phyloP scores from a whole-genome alignment of 1,284 basidiomycete species.

The Sporisorium graminicola region DNA sequence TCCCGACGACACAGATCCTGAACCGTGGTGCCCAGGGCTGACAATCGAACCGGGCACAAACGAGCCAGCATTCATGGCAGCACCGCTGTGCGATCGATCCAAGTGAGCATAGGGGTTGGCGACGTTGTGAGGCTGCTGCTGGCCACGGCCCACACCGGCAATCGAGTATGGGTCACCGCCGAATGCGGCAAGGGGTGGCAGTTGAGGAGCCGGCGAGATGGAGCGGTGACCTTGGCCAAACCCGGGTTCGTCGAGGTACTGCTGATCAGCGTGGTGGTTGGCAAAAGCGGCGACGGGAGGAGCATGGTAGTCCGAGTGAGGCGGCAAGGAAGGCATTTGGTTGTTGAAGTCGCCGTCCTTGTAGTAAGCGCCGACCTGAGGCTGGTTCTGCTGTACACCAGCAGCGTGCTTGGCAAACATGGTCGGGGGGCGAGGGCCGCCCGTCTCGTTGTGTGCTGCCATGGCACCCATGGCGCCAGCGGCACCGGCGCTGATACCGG shows the following conservation, averaged over 20 bases:
- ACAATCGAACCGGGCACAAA: slow-evolving; percentile 20
- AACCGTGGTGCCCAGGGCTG: slow-evolving; percentile 16
- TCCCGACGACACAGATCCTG: slow-evolving; percentile 25
- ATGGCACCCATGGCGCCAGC: slow-evolving; percentile 42
- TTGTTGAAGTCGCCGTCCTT: slow-evolving; percentile 37
- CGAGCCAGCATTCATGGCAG: slow-evolving; percentile 8
- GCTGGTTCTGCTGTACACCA: slow-evolving; percentile 35
- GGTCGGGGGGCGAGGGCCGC: slow-evolving; percentile 68
- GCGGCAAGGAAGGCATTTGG: slow-evolving; percentile 25
- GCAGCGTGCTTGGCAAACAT: slow-evolving; percentile 68
- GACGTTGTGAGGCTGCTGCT: slow-evolving; percentile 48
- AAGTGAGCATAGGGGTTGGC: slow-evolving; percentile 65
- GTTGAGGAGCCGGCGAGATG: slow-evolving; percentile 48
- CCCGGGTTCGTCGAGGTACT: slow-evolving; percentile 44
- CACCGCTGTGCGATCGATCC: slow-evolving; percentile 44
- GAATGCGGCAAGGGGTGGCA: slow-evolving; percentile 60
- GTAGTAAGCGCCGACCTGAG: slow-evolving; percentile 57
- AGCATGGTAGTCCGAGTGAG: slow-evolving; percentile 33
- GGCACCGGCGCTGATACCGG: slow-evolving; percentile 45
- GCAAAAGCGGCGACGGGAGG: slow-evolving; percentile 46
- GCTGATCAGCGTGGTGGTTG: slow-evolving; percentile 21
- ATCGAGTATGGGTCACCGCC: slow-evolving; percentile 59
- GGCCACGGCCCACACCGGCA: slow-evolving; percentile 53
- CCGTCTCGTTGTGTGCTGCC: slow-evolving; percentile 59
- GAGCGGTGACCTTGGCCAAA: slow-evolving; percentile 24